A percentile compares a stretch with the other conserved stretches of the same genome.
Evolutionary conservation across 2,329 filamentous ascomycete species (phyloP).

Genomic region (Fusarium sp.): DNA sequence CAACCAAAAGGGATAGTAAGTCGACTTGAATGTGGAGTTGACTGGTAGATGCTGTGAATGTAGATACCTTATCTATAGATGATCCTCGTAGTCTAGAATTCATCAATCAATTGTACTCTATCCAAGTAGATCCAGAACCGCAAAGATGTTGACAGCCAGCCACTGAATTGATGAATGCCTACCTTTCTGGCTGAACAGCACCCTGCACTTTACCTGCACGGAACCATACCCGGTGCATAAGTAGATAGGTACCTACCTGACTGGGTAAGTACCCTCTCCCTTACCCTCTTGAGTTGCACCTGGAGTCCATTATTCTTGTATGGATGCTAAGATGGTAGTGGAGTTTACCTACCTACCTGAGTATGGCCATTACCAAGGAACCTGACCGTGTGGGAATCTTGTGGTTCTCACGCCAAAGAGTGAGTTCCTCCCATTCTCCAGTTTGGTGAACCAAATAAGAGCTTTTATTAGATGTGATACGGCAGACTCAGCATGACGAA

Average conservation of each 20-base stretch:
- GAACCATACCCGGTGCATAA: slow-evolving; percentile 17
- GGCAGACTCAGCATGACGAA: neutral
- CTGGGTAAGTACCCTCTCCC: neutral
- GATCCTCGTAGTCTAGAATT: neutral
- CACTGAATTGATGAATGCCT: neutral
- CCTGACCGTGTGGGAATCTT: slow-evolving; percentile 6
- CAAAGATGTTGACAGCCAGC: neutral
- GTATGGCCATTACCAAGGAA: neutral
- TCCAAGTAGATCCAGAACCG: neutral
- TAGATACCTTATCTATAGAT: neutral
- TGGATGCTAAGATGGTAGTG: neutral
- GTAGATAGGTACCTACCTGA: neutral
- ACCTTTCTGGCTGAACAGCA: neutral
- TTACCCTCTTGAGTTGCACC: neutral
- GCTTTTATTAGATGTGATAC: slow-evolving; percentile 10
- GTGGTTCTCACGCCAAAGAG: slow-evolving; percentile 1
- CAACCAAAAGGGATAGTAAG: neutral
- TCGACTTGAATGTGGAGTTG: neutral
- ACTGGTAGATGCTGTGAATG: neutral
- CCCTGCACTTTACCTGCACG: slow-evolving; percentile 12
- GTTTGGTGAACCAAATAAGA: slow-evolving; percentile 4
- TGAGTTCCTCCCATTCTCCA: neutral
- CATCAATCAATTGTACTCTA: neutral
- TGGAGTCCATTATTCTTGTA: neutral
- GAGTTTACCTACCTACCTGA: neutral